phyloP scores from a whole-genome alignment of 1,284 basidiomycete species.

The Cryptococcus sp. region DNA sequence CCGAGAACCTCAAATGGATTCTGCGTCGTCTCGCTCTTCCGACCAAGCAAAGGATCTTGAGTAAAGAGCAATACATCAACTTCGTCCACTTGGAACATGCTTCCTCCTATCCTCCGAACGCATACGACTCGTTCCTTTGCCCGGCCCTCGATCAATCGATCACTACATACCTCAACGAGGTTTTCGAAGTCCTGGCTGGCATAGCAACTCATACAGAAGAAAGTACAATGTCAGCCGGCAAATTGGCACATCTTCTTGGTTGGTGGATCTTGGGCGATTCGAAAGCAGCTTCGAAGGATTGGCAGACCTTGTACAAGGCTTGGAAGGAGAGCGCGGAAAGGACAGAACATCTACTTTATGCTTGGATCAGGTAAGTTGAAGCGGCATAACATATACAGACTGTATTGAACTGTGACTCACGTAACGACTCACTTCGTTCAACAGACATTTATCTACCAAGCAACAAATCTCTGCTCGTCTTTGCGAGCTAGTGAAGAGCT shows the following conservation, averaged over 20 bases:
- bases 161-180: slow-evolving; percentile 28
- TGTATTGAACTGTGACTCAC: not conserved
- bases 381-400: too few species aligned
- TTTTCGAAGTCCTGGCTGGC: slow-evolving; percentile 40
- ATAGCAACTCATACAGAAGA: slow-evolving; percentile 36
- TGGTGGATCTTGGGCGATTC: slow-evolving; percentile 38
- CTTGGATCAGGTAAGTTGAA: slow-evolving; percentile 40
- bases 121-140: slow-evolving; percentile 31
- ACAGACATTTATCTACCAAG: slow-evolving; percentile 36
- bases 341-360: slow-evolving; percentile 43
- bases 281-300: slow-evolving; percentile 11
- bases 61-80: slow-evolving; percentile 21
- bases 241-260: slow-evolving; percentile 35
- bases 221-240: slow-evolving; percentile 35
- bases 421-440: not conserved
- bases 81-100: slow-evolving; percentile 43
- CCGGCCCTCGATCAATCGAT: slow-evolving; percentile 14
- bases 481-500: slow-evolving; percentile 35
- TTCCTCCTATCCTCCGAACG: slow-evolving; percentile 35
- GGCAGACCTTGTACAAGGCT: slow-evolving; percentile 36
- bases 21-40: slow-evolving; percentile 26
- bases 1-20: slow-evolving; percentile 35
- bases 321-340: slow-evolving; percentile 38
- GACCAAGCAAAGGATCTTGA: slow-evolving; percentile 1
- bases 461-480: slow-evolving; percentile 38